These are phyloP conservation scores for Teratosphaeria destructans DNA, from an alignment of 2,329 filamentous ascomycete genomes.

Conservation along the genomic window DNA sequence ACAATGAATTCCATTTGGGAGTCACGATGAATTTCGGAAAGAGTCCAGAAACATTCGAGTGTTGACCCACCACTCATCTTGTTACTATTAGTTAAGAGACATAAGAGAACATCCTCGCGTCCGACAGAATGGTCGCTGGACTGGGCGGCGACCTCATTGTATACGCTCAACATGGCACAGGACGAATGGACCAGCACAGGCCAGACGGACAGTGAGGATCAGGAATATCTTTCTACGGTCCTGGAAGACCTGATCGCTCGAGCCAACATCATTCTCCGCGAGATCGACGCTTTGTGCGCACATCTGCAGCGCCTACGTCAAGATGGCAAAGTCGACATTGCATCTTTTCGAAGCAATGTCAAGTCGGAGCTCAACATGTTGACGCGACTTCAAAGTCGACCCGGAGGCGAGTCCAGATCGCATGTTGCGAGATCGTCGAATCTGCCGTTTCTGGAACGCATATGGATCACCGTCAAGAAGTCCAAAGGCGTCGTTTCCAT, in stretches of 20 bases:
- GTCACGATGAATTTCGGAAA: not conserved
- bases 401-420: conserved; percentile 19
- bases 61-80: not conserved
- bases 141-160: no score
- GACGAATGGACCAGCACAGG: not conserved
- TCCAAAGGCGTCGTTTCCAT: conserved; percentile 48
- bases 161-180: not conserved
- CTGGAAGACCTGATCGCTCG: conserved; percentile 18
- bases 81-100: not conserved
- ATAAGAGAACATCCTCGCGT: no score
- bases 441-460: conserved; percentile 51
- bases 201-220: not conserved
- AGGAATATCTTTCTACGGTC: not conserved
- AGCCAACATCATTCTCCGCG: conserved; percentile 28
- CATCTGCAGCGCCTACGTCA: conserved; percentile 25
- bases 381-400: conserved; percentile 17
- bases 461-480: conserved; percentile 53
- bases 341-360: conserved; percentile 25
- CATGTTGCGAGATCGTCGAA: conserved; percentile 57
- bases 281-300: conserved; percentile 32
- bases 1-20: not conserved
- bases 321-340: conserved; percentile 26
- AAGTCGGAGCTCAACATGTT: conserved; percentile 25
- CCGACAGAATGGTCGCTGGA: no score
- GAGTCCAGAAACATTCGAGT: not conserved